These are phyloP conservation scores for Nicotiana undulata DNA, from an alignment of 257 asterid species.

Conservation along the genomic window DNA sequence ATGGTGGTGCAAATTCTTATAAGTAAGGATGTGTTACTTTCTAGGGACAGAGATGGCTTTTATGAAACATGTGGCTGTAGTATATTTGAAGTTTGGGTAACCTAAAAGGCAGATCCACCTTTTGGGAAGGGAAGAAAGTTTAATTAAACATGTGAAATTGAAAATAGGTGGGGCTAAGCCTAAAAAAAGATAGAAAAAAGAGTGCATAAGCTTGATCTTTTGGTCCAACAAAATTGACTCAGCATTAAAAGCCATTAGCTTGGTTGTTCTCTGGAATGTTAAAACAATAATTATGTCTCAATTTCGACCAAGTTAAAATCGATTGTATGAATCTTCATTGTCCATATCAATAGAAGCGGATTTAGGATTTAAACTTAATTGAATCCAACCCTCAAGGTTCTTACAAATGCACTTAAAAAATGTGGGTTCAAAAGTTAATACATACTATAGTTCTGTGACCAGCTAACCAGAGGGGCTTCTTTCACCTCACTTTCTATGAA, in stretches of 20 bases:
- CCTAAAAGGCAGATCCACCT: background rate
- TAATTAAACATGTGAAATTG: background rate
- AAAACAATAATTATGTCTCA: too few relatives aligned
- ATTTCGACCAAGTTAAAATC: too few relatives aligned
- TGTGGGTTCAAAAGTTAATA: too few relatives aligned
- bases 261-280: background rate
- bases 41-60: background rate
- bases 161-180: background rate
- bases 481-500: background rate
- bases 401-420: too few relatives aligned
- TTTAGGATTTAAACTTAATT: too few relatives aligned
- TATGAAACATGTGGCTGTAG: background rate
- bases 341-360: too few relatives aligned
- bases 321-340: too few relatives aligned
- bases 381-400: too few relatives aligned
- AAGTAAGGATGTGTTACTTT: background rate
- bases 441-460: too few relatives aligned
- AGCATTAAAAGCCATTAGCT: background rate
- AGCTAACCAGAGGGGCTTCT: background rate
- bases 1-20: background rate
- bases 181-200: background rate
- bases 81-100: background rate
- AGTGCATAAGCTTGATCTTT: background rate
- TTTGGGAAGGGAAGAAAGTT: background rate
- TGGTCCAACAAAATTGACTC: background rate